Evolutionary conservation across 1,139 yeast species (phyloP), one percentile per base, ranked within the genome.

Genomic region (Pichia sp.): DNA sequence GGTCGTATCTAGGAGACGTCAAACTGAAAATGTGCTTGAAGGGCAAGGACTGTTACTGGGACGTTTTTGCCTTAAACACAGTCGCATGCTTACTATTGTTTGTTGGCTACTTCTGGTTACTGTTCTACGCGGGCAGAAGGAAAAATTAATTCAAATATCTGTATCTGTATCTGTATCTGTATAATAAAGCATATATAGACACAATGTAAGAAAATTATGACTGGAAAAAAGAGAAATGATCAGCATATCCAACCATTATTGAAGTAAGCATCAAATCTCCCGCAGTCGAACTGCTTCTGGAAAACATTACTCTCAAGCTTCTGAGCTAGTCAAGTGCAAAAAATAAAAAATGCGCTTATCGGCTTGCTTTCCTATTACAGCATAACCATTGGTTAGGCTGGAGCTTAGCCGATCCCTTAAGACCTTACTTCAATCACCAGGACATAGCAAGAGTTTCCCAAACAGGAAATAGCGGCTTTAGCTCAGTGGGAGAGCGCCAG

Each of bases 401-500:
- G n/a, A n/a, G n/a, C n/a, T n/a, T n/a, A n/a, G n/a, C n/a, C n/a
- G n/a, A n/a, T n/a, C n/a, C n/a, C n/a, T n/a, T n/a, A n/a, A n/a
- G n/a, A n/a, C n/a, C n/a, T n/a, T n/a, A n/a, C n/a, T n/a, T n/a
- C n/a, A n/a, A n/a, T n/a, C n/a, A n/a, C n/a, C n/a, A n/a, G n/a
- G n/a, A n/a, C n/a, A n/a, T n/a, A n/a, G 13, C 38, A 34, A 10
- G 38, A 34, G 13, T 34, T 36, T 38, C 41, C 41, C 15, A 38
- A 38, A 38, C 5, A 13, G 36, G 36, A 45, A 45, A 45, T 38
- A 32, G 84, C 85, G 84, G 84, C 73, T 75, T 82, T 82, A 82
- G 88, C 89, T 84, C 89, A 84, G 87, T 81, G 88, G 90, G 89
- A 84, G 89, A 84, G 89, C 90, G 89, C 81, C 86, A 82, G 89